These are phyloP conservation scores for Biscogniauxia sp. DNA, from an alignment of 2,329 filamentous ascomycete genomes.

Conservation along the genomic window DNA sequence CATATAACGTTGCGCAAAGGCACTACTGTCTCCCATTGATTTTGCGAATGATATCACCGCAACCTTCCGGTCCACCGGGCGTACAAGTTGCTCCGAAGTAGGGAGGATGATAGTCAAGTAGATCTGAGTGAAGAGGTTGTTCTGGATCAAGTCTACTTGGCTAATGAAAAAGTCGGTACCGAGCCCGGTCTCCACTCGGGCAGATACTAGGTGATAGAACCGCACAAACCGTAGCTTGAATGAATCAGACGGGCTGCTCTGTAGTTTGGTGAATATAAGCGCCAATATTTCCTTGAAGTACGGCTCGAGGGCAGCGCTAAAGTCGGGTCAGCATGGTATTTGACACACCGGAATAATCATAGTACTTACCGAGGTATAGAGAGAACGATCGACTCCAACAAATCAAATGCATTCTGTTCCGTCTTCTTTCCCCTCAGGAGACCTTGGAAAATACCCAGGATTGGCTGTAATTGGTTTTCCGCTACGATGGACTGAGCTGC, in stretches of 20 bases:
- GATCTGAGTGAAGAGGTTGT: conserved; percentile 75
- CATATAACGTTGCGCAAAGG: conserved; percentile 77
- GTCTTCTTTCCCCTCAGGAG: conserved; percentile 79
- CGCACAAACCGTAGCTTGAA: conserved; percentile 85
- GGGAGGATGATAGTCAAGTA: conserved; percentile 86
- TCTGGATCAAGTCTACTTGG: conserved; percentile 78
- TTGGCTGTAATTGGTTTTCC: conserved; percentile 78
- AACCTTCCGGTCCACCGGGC: conserved; percentile 87
- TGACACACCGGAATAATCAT: not conserved
- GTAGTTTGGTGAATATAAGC: conserved; percentile 74
- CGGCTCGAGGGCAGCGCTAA: conserved; percentile 61
- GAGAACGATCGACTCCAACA: conserved; percentile 77
- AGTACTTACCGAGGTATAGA: conserved; percentile 67
- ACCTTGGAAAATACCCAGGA: conserved; percentile 95
- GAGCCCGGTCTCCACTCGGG: conserved; percentile 73
- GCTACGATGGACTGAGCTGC: conserved; percentile 69
- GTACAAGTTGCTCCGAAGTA: conserved; percentile 82
- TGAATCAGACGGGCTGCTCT: conserved; percentile 69
- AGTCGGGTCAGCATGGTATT: conserved; percentile 11
- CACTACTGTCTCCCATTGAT: conserved; percentile 79
- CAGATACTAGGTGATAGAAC: conserved; percentile 91
- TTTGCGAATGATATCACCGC: conserved; percentile 93
- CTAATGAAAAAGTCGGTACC: conserved; percentile 90
- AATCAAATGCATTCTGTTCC: conserved; percentile 83
- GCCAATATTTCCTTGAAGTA: conserved; percentile 80